A percentile compares a stretch with the other conserved stretches of the same genome.
These are phyloP conservation scores for Colletotrichum filicis DNA, from an alignment of 2,329 filamentous ascomycete species.

Conservation along the genomic window DNA sequence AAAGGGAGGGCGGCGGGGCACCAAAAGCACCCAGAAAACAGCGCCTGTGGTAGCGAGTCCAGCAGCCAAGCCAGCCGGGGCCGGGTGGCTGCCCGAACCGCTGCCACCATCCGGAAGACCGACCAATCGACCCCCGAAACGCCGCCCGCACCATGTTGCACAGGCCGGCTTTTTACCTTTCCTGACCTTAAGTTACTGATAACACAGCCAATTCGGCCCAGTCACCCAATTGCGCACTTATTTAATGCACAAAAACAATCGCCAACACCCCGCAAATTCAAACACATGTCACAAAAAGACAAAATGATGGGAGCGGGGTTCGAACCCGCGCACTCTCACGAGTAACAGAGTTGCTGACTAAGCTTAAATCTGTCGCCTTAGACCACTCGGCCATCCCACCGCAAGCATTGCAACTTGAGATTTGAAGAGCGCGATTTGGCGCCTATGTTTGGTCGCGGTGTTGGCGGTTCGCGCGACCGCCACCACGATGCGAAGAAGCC, in stretches of 20 bases:
- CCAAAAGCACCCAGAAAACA: neutral
- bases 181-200: too few relatives aligned
- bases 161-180: neutral
- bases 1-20: neutral
- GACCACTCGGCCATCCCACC: slow-evolving; percentile 36
- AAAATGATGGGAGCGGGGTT: slow-evolving; percentile 31
- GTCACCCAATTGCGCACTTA: too few relatives aligned
- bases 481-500: neutral
- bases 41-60: neutral
- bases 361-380: slow-evolving; percentile 34
- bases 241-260: too few relatives aligned
- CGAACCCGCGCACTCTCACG: slow-evolving; percentile 34
- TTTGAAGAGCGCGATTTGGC: neutral
- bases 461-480: too few relatives aligned
- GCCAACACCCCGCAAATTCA: neutral
- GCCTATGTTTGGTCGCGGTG: neutral
- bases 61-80: neutral
- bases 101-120: neutral
- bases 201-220: too few relatives aligned
- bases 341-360: slow-evolving; percentile 24
- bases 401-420: neutral
- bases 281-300: neutral
- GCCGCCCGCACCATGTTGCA: neutral
- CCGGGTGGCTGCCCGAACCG: neutral
- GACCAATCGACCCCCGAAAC: neutral